Evolutionary conservation across 1,284 basidiomycete genomes (phyloP), one percentile per base, ranked within the genome.

Genomic region (Pisolithus thermaeus): DNA sequence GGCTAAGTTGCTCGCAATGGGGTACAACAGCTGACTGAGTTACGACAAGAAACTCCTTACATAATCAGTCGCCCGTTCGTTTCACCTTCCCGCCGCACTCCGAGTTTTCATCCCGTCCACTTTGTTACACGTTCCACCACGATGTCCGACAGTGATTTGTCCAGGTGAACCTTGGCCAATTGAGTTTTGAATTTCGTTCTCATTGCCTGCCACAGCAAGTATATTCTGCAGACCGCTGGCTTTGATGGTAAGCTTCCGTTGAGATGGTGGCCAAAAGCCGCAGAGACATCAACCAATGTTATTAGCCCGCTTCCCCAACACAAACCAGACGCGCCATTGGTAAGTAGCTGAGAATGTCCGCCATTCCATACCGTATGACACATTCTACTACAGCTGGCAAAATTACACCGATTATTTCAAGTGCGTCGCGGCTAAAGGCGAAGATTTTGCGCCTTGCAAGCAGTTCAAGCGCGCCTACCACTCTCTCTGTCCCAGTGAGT

Each of bases 391-490:
- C 59, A 90, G 87, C 72, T 92, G 87, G 85, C 95, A 97, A 76
- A 95, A 94, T 76, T 97, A 93, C 73, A 87, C 90, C 55, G 93
- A 99, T 75, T 97, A 96, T 80, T 92, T 92, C 86, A 97, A 96
- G 74, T 99, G 97, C 71, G 77, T 98, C 64, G 78, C 90, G 66
- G 94, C 93, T 63, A 98, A 97, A 78, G 97, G 97, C 59, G 96
- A 99, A 65, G 97, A 99, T 56, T 98, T 87, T 70, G 84, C 87
- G 22, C 94, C 97, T 8, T 99, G 97, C 89, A 94, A 96, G 78
- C 94, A 97, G 76, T 99, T 99, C 86, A 92, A 90, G 79, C 84
- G 87, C 69, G 91, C 92, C 36, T 99, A 93, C 81, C 82, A 92
- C 78, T 94, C 95, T 49, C 84, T 99, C 58, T 99, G 97, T 78